Evolutionary conservation across 768 basidiomycete species (phyloP).

Genomic region (Auricularia heimuer): DNA sequence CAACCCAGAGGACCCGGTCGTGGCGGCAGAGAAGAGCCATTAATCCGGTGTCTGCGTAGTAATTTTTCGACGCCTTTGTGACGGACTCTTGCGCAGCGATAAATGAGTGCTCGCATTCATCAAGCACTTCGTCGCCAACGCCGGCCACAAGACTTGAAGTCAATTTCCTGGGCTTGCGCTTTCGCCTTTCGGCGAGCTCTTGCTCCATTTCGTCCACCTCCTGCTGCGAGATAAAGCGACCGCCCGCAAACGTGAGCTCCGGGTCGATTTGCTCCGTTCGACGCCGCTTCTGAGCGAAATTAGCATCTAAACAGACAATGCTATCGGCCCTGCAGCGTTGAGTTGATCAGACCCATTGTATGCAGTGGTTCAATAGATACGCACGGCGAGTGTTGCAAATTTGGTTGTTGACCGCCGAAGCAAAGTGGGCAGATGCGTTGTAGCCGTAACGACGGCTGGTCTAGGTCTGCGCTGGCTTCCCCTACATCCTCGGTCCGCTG

Average conservation of each 20-base stretch:
- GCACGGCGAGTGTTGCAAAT: neutral
- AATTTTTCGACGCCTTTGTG: slow-evolving; percentile 3
- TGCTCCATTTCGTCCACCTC: neutral
- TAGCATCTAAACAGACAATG: slow-evolving; percentile 4
- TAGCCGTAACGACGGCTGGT: neutral
- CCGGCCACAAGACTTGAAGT: neutral
- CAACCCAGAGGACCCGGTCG: slow-evolving; percentile 6
- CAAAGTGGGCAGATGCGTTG: slow-evolving; percentile 2
- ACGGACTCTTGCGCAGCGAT: slow-evolving; percentile 7
- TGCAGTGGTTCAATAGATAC: neutral
- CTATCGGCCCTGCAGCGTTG: neutral
- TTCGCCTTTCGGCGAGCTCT: neutral
- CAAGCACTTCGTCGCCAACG: neutral
- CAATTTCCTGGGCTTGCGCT: neutral
- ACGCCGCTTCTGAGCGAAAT: slow-evolving; percentile 4
- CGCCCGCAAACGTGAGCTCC: neutral
- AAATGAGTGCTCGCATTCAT: slow-evolving; percentile 9
- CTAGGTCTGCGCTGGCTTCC: neutral
- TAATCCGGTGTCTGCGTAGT: slow-evolving; percentile 7
- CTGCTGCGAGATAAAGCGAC: neutral
- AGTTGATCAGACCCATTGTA: too few relatives aligned
- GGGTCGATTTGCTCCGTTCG: neutral
- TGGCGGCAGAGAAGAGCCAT: slow-evolving; percentile 8
- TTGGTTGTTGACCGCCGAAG: neutral
- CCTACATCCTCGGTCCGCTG: neutral